Percentiles rank a stretch among this genome's conserved stretches.
Evolutionary conservation across 2,329 filamentous ascomycete species (phyloP).

Genomic region (Tolypocladium tundrense): DNA sequence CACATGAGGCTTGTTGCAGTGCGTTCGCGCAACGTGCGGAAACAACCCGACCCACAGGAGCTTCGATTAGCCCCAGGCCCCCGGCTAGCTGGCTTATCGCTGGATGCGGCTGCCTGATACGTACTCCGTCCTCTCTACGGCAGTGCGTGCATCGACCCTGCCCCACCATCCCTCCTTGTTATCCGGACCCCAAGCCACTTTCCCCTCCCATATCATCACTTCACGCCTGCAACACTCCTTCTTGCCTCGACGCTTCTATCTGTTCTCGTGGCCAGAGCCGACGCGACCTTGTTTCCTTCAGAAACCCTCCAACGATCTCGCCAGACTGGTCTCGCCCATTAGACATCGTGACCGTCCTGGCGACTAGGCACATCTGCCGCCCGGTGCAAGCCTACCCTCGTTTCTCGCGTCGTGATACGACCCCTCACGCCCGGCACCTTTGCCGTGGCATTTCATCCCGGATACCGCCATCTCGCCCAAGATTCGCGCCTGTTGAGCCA

Average conservation of each 20-base stretch:
- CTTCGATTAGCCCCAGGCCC: slow-evolving; percentile 4
- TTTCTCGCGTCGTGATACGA: not conserved
- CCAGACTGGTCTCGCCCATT: not conserved
- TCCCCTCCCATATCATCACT: not conserved
- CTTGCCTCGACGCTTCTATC: not conserved
- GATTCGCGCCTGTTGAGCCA: not conserved
- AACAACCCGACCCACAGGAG: slow-evolving; percentile 1
- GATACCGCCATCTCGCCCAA: not conserved
- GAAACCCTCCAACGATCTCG: not conserved
- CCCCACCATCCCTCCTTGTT: not conserved
- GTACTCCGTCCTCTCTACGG: not conserved
- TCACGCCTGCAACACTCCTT: not conserved
- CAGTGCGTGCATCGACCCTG: not conserved
- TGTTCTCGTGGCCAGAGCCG: not conserved
- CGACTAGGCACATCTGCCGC: not conserved
- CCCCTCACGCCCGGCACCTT: not conserved
- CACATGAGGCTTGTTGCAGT: not conserved
- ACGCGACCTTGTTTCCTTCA: not conserved
- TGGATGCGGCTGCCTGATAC: slow-evolving; percentile 5
- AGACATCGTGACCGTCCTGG: not conserved
- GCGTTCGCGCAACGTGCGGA: not conserved
- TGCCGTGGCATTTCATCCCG: not conserved
- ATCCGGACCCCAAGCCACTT: not conserved
- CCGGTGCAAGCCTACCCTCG: not conserved
- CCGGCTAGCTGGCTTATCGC: slow-evolving; percentile 5